phyloP scores from a whole-genome alignment of 1,284 basidiomycete genomes.

The Sphagnurus paluster region DNA sequence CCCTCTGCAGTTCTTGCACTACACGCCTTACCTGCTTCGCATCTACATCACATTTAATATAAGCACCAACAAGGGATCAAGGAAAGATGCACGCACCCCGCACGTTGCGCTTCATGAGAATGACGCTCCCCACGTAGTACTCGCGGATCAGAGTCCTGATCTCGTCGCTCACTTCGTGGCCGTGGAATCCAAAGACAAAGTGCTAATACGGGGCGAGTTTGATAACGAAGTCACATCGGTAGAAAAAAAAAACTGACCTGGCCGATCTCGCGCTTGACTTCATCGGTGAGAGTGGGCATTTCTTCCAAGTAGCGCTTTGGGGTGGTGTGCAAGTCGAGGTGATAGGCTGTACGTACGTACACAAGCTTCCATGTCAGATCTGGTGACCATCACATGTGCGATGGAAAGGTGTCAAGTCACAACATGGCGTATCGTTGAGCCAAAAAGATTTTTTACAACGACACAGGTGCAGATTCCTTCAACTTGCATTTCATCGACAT shows the following conservation, averaged over 20 bases:
- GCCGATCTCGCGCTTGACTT: constrained; percentile 49
- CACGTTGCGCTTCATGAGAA: constrained; percentile 69
- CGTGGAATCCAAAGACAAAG: constrained; percentile 71
- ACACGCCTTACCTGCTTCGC: constrained; percentile 50
- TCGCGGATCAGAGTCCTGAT: constrained; percentile 57
- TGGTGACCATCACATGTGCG: too few relatives aligned
- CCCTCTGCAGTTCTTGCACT: constrained; percentile 47
- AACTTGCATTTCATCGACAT: too few relatives aligned
- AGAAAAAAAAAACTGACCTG: constrained; percentile 37
- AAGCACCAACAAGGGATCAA: not conserved
- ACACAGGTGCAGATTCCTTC: too few relatives aligned
- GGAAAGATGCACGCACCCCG: constrained; percentile 36
- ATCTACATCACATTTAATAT: constrained; percentile 38
- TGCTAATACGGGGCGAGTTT: constrained; percentile 43
- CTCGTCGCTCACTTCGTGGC: constrained; percentile 50
- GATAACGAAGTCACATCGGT: not conserved
- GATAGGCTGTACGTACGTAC: not conserved
- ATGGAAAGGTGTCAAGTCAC: too few relatives aligned
- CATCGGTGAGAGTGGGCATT: constrained; percentile 32
- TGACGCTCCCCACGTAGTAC: constrained; percentile 65
- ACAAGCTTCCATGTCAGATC: too few relatives aligned
- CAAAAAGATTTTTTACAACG: too few relatives aligned
- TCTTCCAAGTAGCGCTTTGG: not conserved
- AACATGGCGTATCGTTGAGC: too few relatives aligned
- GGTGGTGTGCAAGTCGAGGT: not conserved